A percentile compares a stretch with the other conserved stretches of the same genome.
phyloP scores from a whole-genome alignment of 2,329 filamentous ascomycete species.

The Pseudonectria foliicola region DNA sequence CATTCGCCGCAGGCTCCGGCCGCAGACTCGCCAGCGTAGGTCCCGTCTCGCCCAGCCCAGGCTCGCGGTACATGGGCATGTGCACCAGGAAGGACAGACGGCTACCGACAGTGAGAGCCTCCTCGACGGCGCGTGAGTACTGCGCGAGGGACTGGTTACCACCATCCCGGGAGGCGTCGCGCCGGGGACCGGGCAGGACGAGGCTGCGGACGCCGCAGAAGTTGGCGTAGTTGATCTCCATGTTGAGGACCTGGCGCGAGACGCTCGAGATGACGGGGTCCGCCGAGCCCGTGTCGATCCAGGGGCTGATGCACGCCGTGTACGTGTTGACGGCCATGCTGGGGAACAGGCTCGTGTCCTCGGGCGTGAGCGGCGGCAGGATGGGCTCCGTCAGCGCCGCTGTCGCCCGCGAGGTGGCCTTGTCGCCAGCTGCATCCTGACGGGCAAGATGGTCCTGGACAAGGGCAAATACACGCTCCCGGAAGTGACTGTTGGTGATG shows the following conservation, averaged over 20 bases:
- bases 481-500: slow-evolving; percentile 69
- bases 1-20: slow-evolving; percentile 22
- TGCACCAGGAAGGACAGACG: slow-evolving; percentile 77
- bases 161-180: slow-evolving; percentile 48
- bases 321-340: slow-evolving; percentile 63
- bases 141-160: slow-evolving; percentile 53
- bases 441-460: slow-evolving; percentile 48
- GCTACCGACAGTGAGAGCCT: slow-evolving; percentile 66
- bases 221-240: slow-evolving; percentile 89
- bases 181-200: slow-evolving; percentile 69
- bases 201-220: slow-evolving; percentile 88
- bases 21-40: slow-evolving; percentile 43
- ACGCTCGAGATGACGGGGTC: slow-evolving; percentile 79
- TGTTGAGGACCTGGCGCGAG: slow-evolving; percentile 80
- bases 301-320: slow-evolving; percentile 75
- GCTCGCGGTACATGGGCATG: slow-evolving; percentile 74
- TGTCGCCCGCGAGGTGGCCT: slow-evolving; percentile 33
- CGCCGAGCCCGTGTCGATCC: slow-evolving; percentile 82
- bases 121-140: slow-evolving; percentile 77
- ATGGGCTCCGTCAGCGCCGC: slow-evolving; percentile 48
- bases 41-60: slow-evolving; percentile 46
- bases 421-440: slow-evolving; percentile 34
- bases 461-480: slow-evolving; percentile 57
- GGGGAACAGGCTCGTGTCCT: slow-evolving; percentile 70
- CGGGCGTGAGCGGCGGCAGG: slow-evolving; percentile 63